These are phyloP conservation scores for Tolypocladium capitatum DNA, from an alignment of 2,329 filamentous ascomycete genomes.

Conservation along the genomic window DNA sequence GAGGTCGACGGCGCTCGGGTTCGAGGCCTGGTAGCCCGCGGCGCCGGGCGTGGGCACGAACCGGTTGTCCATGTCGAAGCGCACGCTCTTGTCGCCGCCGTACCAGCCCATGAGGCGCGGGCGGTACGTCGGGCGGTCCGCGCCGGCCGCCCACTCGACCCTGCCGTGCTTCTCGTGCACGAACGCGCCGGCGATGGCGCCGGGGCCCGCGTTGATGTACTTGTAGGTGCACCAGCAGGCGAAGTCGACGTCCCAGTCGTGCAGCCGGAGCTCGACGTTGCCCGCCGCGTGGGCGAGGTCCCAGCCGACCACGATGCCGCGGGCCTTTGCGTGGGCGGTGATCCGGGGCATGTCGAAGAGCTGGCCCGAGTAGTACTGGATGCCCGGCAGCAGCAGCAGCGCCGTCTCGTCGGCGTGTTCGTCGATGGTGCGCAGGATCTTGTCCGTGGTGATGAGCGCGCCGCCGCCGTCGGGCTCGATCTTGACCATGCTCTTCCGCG, in stretches of 20 bases:
- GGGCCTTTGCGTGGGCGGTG: constrained; percentile 59
- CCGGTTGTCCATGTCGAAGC: constrained; percentile 73
- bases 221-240: constrained; percentile 93
- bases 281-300: constrained; percentile 79
- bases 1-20: constrained; percentile 66
- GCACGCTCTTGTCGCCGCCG: constrained; percentile 61
- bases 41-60: constrained; percentile 71
- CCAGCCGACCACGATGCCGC: constrained; percentile 68
- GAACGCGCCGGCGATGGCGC: constrained; percentile 66
- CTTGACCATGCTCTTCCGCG: constrained; percentile 56
- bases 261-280: constrained; percentile 65
- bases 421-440: constrained; percentile 62
- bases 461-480: constrained; percentile 49
- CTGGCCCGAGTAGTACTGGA: constrained; percentile 89
- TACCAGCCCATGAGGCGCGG: constrained; percentile 75
- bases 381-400: constrained; percentile 67
- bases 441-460: constrained; percentile 54
- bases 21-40: constrained; percentile 72
- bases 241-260: constrained; percentile 87
- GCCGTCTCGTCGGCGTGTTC: constrained; percentile 60
- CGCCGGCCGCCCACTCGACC: constrained; percentile 29
- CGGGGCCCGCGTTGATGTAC: constrained; percentile 79
- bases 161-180: constrained; percentile 63
- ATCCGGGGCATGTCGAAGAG: constrained; percentile 72
- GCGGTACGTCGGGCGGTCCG: constrained; percentile 33